Base-by-base conservation (phyloP, 495 filamentous ascomycete species). In the Tuber indicum region DNA sequence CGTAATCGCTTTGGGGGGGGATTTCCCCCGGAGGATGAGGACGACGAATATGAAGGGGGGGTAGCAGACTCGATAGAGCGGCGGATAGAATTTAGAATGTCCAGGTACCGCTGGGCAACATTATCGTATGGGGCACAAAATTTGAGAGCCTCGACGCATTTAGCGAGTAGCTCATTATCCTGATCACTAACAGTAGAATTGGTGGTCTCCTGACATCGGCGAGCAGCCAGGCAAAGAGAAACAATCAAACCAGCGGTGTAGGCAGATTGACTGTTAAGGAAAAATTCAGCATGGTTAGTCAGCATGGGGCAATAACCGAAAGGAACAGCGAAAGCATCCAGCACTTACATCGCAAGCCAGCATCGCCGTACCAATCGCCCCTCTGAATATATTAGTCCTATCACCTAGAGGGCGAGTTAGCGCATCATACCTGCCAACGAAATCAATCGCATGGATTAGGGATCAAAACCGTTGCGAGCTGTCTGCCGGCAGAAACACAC, bases 401-500 rank as follows among this genome's bases (percentile, higher is more conserved):
- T 78, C 71, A 83, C 81, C 82, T 83, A 62, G n/a, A 71, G 72
- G 58, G 45, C 14, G 78, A 36, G 70, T 78, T 71, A 81, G 79
- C 74, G 47, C 36, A 44, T 39, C 19, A 12, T 21, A 52, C 75
- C 46, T 58, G 7, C 21, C 26, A 73, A 70, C 26, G 23, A 16
- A 43, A 41, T 36, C 41, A 62, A 17, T 17, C 47, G 62, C 45
- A 58, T 43, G 52, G 71, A 72, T 47, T 23, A 42, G 72, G 47
- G 52, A 43, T 69, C 71, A 76, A 73, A 75, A 83, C 82, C 72
- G 75, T 83, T 62, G 82, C 82, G 73, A 83, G 79, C 66, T 83
- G 82, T n/a, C 79, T 78, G 66, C 78, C 82, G 43, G 81, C 82
- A 75, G 78, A 77, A 47, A 83, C 74, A 73, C 82, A 83, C 75